Percentiles rank a stretch among this genome's conserved stretches.
phyloP scores from a whole-genome alignment of 805 yeast species.

The Starmerella kuoi region DNA sequence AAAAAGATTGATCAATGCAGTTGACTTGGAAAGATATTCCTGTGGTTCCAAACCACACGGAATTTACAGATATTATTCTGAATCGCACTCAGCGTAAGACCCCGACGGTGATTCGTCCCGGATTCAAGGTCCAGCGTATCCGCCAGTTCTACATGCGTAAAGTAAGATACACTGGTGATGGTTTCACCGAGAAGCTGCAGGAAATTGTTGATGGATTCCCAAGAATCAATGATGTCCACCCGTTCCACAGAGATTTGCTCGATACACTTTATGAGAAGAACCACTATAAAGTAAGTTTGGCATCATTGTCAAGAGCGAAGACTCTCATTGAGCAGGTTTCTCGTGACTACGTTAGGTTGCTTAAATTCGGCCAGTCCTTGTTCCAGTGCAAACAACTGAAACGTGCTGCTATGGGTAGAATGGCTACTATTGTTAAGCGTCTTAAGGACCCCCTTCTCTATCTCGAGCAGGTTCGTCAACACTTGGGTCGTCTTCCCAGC shows the following conservation, averaged over 20 bases:
- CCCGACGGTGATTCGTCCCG: constrained; percentile 96
- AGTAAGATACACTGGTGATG: constrained; percentile 91
- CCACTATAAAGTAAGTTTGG: constrained; percentile 92
- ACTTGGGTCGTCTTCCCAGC: constrained; percentile 93
- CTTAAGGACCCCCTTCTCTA: constrained; percentile 86
- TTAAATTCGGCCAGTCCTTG: constrained; percentile 93
- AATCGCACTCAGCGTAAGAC: constrained; percentile 98
- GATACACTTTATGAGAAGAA: constrained; percentile 96
- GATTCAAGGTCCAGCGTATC: constrained; percentile 91
- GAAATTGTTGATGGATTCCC: constrained; percentile 85
- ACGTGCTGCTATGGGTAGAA: constrained; percentile 97
- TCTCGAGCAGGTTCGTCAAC: constrained; percentile 98
- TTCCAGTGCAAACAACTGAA: constrained; percentile 98
- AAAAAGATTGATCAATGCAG: constrained; percentile 47
- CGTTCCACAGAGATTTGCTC: constrained; percentile 95
- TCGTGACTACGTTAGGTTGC: constrained; percentile 84
- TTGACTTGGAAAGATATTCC: constrained; percentile 98
- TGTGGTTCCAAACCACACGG: constrained; percentile 82
- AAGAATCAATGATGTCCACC: constrained; percentile 92
- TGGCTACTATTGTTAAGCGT: constrained; percentile 96
- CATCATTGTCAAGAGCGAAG: constrained; percentile 89
- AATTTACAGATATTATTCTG: constrained; percentile 88
- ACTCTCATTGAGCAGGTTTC: constrained; percentile 90
- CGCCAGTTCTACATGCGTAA: constrained; percentile 97
- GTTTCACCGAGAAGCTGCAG: constrained; percentile 82